Evolutionary conservation across 2,329 filamentous ascomycete species (phyloP).

Genomic region (Aspergillus texensis): DNA sequence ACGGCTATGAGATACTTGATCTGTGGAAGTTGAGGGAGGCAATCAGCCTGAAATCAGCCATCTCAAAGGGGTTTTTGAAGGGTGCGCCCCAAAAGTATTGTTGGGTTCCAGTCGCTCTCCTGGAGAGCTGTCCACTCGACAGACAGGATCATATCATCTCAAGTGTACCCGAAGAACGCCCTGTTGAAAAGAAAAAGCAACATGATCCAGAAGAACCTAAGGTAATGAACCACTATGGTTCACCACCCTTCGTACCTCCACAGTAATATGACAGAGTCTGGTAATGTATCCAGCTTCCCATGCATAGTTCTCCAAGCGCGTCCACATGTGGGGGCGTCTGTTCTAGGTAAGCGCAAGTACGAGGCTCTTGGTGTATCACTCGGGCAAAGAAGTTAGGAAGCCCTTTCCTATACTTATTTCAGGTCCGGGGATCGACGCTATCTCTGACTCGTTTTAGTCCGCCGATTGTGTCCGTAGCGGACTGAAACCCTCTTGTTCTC

Average conservation of each 20-base stretch:
- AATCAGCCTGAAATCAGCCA: background rate
- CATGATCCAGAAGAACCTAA: background rate
- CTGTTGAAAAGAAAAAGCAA: background rate
- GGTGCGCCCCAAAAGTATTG: background rate
- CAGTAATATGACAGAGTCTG: background rate
- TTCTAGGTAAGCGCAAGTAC: no score
- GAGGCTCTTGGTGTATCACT: no score
- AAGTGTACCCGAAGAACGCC: background rate
- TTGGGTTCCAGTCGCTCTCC: background rate
- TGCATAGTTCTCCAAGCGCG: no score
- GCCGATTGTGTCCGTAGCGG: no score
- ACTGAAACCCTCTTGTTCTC: no score
- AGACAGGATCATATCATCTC: background rate
- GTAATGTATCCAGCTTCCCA: background rate
- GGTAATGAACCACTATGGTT: background rate
- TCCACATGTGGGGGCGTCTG: no score
- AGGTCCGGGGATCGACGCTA: no score
- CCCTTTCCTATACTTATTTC: no score
- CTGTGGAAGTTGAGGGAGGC: conserved; percentile 66
- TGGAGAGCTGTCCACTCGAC: background rate
- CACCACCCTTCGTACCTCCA: background rate
- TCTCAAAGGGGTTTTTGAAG: background rate
- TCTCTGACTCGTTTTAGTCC: no score
- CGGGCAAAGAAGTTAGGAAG: no score
- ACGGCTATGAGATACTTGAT: conserved; percentile 58